Base-by-base conservation (phyloP, 768 basidiomycete species). In the Termitomyces sp. region DNA sequence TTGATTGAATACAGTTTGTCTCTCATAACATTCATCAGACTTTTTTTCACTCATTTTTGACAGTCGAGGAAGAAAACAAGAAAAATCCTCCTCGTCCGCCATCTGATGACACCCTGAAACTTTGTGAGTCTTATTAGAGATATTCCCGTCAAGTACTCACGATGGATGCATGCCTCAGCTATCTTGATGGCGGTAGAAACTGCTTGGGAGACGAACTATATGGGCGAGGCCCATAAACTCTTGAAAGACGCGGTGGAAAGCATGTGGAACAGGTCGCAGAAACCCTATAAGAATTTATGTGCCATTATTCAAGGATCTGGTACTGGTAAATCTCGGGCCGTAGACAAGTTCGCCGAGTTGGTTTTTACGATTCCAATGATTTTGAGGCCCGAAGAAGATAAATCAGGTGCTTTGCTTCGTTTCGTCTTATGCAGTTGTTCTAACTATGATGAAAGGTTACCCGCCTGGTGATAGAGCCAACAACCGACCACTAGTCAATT, bases 261-360 rank as follows among this genome's bases (percentile, higher is more conserved):
- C 5, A 28, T 28, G 28, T 4, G 19, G 8, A 19, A 7, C 8
- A 41, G 19, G 40, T 8, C 5, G 1, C 1, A 21, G 2, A n/a
- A 21, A 10, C n/a, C n/a, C n/a, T 41, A 41, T 8, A n/a, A 1
- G 19, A 46, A 30, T 4, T 34, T 47, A 3, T 19, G n/a, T 15
- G 2, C 46, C 19, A 58, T 58, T 11, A 55, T 58, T 5, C 58
- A 58, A 19, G 53, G 57, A 21, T 58, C 44, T 2, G 44, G 44
- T 10, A 45, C 44, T 9, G 44, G 44, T 15, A 45, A 58, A 54
- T 58, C 57, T 5, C 53, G 57, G 21, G 7, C 42, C 14, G 53
- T 58, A 11, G 47, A 58, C 35, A n/a, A 54, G 30, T 28, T 51
- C 17, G 42, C 57, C 6, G 15, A 43, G 17, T 26, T 28, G 19